A percentile compares a stretch with the other conserved stretches of the same genome.
These are phyloP conservation scores for Wickerhamiella sergipiensis DNA, from an alignment of 805 yeast genomes.

Conservation along the genomic window DNA sequence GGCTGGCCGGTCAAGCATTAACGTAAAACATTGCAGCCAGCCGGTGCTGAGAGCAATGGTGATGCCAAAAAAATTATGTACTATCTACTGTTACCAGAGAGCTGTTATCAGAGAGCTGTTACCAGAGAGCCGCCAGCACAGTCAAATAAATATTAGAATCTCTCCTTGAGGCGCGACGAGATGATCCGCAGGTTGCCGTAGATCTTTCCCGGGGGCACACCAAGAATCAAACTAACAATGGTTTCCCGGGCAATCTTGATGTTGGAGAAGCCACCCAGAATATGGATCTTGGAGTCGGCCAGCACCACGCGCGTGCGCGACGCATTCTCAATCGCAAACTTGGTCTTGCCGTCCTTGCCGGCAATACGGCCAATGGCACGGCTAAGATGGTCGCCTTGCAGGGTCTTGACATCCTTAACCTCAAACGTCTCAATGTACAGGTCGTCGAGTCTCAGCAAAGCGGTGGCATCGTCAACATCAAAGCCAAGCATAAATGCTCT, in stretches of 20 bases:
- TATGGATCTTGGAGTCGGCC: conserved; percentile 94
- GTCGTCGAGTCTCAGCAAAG: conserved; percentile 86
- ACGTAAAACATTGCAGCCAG: background rate
- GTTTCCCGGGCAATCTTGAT: conserved; percentile 98
- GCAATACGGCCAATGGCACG: conserved; percentile 99
- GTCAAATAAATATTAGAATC: conserved; percentile 39
- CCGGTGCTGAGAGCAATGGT: too few relatives aligned
- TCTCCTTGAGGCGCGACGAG: conserved; percentile 93
- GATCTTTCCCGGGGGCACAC: conserved; percentile 97
- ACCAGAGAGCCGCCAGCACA: too few relatives aligned
- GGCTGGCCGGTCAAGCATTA: conserved; percentile 33
- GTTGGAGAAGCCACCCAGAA: conserved; percentile 92
- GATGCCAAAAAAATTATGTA: too few relatives aligned
- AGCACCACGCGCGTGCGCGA: conserved; percentile 95
- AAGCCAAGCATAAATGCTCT: conserved; percentile 93
- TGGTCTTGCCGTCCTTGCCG: conserved; percentile 98
- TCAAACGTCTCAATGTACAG: conserved; percentile 94
- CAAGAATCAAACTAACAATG: conserved; percentile 84
- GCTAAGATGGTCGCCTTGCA: conserved; percentile 90
- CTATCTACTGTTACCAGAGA: too few relatives aligned
- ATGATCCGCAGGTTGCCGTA: conserved; percentile 94
- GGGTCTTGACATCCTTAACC: conserved; percentile 89
- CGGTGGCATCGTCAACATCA: conserved; percentile 94
- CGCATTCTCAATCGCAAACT: conserved; percentile 96
- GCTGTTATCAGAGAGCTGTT: too few relatives aligned